Base-by-base conservation (phyloP, 192 early-diverging fungal genomes). In the Coemansia sp. region DNA sequence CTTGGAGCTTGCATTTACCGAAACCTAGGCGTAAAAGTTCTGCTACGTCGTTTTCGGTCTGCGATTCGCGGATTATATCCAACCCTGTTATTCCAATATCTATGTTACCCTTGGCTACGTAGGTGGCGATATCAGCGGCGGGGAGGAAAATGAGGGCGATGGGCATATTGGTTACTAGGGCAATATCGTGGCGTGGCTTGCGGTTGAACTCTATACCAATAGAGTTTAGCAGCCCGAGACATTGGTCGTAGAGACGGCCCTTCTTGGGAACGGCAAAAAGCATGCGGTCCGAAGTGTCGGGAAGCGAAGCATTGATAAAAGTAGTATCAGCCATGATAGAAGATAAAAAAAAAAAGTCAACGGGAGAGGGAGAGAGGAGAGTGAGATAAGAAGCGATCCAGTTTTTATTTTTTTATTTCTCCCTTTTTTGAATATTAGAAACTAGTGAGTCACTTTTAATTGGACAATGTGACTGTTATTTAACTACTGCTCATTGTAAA, bases 181-280 rank as follows among this genome's bases (percentile, higher is more conserved):
- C 97, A 86, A 99, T 98, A 80, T 99, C 96, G 74, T 98, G 91
- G 45, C 96, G 91, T 71, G 93, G 93, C 63, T 92, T 94, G 64
- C 97, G 91, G 83, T 91, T 84, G 87, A 96, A 99, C 77, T 95
- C 91, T 61, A 99, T 93, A 72, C 97, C 96, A n/a, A 95, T 93
- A 39, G 94, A 94, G 53, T 78, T 78, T 11, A 99, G 87, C 35
- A 99, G 79, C 6, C 87, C 82, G 11, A 96, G 74, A 47, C 91
- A 93, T 60, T 95, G 87, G 71, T 96, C 94, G 83, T 96, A 90
- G 38, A 99, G 90, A 36, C 97, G 91, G 35, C 97, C 97, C 83
- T 99, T 99, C 79, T 99, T 99, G 46, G 97, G 97, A 56, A 99
- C 88, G n/a, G 93, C 96, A 67, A 98, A 96, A 39, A 97, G 84